These are phyloP conservation scores for Pichia exigua DNA, from an alignment of 805 yeast genomes.

Conservation along the genomic window DNA sequence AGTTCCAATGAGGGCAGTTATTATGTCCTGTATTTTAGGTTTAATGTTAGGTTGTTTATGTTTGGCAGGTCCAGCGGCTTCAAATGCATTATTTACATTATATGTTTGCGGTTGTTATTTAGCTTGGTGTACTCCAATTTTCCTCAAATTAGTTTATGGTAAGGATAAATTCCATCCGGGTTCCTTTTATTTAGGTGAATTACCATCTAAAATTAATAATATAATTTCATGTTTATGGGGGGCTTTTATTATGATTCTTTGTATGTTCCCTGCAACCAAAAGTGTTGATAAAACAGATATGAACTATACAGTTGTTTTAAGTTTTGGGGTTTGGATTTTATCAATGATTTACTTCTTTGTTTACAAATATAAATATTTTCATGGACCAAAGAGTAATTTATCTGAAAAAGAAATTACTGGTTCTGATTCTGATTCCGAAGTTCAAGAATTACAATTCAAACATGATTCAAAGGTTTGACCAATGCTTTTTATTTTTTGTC, in stretches of 20 bases:
- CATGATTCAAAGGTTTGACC: not conserved
- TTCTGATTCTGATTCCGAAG: not conserved
- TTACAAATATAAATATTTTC: conserved; percentile 39
- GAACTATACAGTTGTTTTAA: conserved; percentile 31
- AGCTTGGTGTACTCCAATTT: conserved; percentile 38
- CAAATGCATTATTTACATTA: conserved; percentile 41
- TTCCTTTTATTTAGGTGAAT: conserved; percentile 33
- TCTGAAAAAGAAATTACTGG: not conserved
- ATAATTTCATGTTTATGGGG: conserved; percentile 27
- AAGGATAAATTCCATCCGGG: conserved; percentile 36
- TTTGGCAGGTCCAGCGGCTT: conserved; percentile 35
- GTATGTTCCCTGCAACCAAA: conserved; percentile 34
- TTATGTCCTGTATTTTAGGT: conserved; percentile 32
- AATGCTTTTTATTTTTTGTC: too few relatives aligned
- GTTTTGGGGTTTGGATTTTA: conserved; percentile 43
- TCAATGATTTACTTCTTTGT: conserved; percentile 43
- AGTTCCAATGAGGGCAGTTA: conserved; percentile 39
- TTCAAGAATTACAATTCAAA: not conserved
- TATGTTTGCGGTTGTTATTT: conserved; percentile 38
- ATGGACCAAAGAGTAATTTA: conserved; percentile 41
- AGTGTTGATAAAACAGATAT: conserved; percentile 18
- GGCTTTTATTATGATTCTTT: conserved; percentile 25
- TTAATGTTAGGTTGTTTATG: conserved; percentile 34
- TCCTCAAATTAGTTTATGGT: conserved; percentile 35
- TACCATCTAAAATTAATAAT: conserved; percentile 28